Conservation (phyloP, 805 yeast genomes). For the Vanderwaltozyma tropicalis region DNA sequence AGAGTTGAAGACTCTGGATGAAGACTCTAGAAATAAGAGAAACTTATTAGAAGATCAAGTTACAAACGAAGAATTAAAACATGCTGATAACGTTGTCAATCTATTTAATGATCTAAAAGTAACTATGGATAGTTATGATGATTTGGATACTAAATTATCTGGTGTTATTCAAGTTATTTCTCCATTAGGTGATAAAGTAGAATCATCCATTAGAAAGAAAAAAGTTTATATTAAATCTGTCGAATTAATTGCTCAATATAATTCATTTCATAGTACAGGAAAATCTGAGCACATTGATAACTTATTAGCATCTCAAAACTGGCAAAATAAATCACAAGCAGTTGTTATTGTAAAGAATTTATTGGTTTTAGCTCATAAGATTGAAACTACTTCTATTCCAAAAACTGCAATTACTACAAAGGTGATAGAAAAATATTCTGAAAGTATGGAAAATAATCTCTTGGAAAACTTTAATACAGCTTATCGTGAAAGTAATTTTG, state of each 20-base stretch:
- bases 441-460: conserved; percentile 61
- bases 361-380: conserved; percentile 51
- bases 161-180: conserved; percentile 49
- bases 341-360: conserved; percentile 62
- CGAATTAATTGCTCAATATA: conserved; percentile 64
- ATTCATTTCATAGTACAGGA: conserved; percentile 49
- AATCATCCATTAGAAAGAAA: conserved; percentile 58
- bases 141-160: conserved; percentile 26
- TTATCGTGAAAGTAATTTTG: conserved; percentile 57
- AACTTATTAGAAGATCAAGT: conserved; percentile 46
- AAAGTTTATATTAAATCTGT: conserved; percentile 65
- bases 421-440: conserved; percentile 59
- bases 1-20: conserved; percentile 53
- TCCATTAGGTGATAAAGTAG: conserved; percentile 61
- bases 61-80: conserved; percentile 50
- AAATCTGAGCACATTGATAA: conserved; percentile 46
- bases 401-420: conserved; percentile 30
- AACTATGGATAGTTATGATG: conserved; percentile 16
- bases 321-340: conserved; percentile 43
- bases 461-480: conserved; percentile 63
- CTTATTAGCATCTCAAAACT: conserved; percentile 42
- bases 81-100: conserved; percentile 54
- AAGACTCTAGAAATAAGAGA: conserved; percentile 44
- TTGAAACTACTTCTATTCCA: conserved; percentile 45
- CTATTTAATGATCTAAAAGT: conserved; percentile 14